Percentiles rank a stretch among this genome's conserved stretches.
phyloP scores from a whole-genome alignment of 2,329 filamentous ascomycete species.

The Arachnomyces sp. region DNA sequence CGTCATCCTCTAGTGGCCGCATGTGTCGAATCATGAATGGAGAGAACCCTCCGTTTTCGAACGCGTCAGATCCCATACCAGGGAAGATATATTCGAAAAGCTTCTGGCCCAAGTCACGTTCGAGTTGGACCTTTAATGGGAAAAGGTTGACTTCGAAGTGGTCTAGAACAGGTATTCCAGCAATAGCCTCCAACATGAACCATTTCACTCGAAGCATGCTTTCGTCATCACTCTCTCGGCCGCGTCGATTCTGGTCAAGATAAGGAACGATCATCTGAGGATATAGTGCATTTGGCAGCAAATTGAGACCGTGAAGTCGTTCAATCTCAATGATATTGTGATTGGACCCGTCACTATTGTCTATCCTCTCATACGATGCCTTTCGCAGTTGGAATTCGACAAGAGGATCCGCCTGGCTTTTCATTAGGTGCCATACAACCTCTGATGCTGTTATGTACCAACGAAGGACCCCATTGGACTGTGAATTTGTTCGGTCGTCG shows the following conservation, averaged over 20 bases:
- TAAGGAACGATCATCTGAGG: constrained; percentile 94
- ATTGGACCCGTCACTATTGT: constrained; percentile 95
- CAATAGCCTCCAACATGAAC: constrained; percentile 97
- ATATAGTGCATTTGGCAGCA: constrained; percentile 83
- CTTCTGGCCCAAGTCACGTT: constrained; percentile 83
- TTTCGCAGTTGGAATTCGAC: constrained; percentile 89
- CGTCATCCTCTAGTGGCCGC: constrained; percentile 38
- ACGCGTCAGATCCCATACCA: constrained; percentile 54
- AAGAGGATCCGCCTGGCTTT: constrained; percentile 75
- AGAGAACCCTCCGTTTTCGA: constrained; percentile 42
- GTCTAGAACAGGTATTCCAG: constrained; percentile 93
- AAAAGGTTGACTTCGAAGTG: constrained; percentile 92
- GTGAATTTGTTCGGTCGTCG: constrained; percentile 58
- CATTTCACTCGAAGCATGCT: constrained; percentile 94
- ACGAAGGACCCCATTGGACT: constrained; percentile 70
- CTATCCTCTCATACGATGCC: constrained; percentile 86
- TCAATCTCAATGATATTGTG: constrained; percentile 85
- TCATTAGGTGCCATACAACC: constrained; percentile 94
- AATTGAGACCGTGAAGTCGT: constrained; percentile 78
- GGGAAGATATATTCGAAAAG: constrained; percentile 98
- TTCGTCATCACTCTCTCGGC: constrained; percentile 48
- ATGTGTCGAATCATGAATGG: constrained; percentile 47
- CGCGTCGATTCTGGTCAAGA: constrained; percentile 55
- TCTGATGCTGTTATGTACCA: constrained; percentile 94
- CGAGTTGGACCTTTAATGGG: constrained; percentile 86